Percentiles rank a stretch among this genome's conserved stretches.
Evolutionary conservation across 108 stramenopile species (phyloP).

Genomic region (Schizochytrium sp.): DNA sequence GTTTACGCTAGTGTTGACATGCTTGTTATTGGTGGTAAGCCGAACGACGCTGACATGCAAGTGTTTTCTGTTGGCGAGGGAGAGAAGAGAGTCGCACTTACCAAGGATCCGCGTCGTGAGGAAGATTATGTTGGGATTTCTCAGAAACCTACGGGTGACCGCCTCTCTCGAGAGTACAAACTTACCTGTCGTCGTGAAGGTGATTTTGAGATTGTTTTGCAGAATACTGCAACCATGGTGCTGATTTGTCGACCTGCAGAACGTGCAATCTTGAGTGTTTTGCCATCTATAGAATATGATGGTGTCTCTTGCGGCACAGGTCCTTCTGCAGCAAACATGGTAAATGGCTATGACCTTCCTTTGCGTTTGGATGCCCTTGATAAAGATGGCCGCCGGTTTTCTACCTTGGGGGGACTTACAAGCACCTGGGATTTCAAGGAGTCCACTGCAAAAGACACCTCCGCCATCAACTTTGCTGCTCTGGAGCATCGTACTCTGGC

Average conservation of each 20-base stretch:
- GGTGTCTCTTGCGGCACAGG: constrained; percentile 15
- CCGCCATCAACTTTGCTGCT: not conserved
- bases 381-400: not conserved
- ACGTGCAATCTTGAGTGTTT: not conserved
- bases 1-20: constrained; percentile 48
- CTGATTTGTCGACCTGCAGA: constrained; percentile 1
- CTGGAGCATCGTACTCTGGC: not conserved
- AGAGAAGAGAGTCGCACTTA: not conserved
- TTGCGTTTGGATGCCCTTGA: constrained; percentile 30
- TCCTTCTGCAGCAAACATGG: not conserved
- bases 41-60: not conserved
- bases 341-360: not conserved
- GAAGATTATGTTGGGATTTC: not conserved
- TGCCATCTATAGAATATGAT: not conserved
- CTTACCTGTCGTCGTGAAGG: constrained; percentile 19
- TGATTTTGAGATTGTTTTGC: constrained; percentile 1
- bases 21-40: constrained; percentile 32
- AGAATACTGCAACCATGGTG: constrained; percentile 11
- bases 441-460: not conserved
- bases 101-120: not conserved
- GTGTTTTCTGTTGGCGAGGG: not conserved
- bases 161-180: not conserved
- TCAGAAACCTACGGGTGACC: not conserved
- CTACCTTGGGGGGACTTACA: not conserved
- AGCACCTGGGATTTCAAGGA: not conserved